Base-by-base conservation (phyloP, 306 rosid species). In the Alnus glutinosa region DNA sequence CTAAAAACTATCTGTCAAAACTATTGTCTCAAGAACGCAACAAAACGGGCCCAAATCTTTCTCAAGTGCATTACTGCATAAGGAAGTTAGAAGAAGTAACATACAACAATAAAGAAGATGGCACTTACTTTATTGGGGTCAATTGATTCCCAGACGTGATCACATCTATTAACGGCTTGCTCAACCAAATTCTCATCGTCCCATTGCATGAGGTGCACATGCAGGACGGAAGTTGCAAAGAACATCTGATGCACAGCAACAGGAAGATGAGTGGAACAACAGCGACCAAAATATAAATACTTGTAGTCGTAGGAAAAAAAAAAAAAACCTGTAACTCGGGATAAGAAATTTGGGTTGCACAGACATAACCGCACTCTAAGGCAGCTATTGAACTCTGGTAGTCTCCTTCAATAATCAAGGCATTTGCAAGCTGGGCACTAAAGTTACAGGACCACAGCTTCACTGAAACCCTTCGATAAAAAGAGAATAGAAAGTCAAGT, bases 121-220 rank as follows among this genome's bases (percentile, higher is more conserved):
- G 47, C 67, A 87, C 98, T 87, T 89, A 94, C 98, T 76, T 86
- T 92, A 68, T 81, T 88, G 3, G 81, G 90, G 78, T 77, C 87
- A 73, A 92, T 88, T 57, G 90, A 92, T 64, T 88, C 90, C 97
- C 98, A 94, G 77, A 94, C 88, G 80, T 82, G 91, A 37, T 86
- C 88, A 64, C 98, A 92, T 83, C 70, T 91, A 69, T 81, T 84
- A 76, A 87, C 97, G 82, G 98, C 95, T 70, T 81, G 97, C 87
- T 88, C 91, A 73, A 94, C 97, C 79, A 89, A 76, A 54, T 62
- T 87, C 79, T 85, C 91, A 83, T 91, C 93, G 44, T 91, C 89
- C 98, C 98, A 94, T 88, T 89, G 97, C 97, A 94, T 92, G 68
- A 94, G 97, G 81, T 89, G 93, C 80, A 92, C 97, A 46, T 94